Evolutionary conservation across 768 basidiomycete genomes (phyloP).

Genomic region (Lactarius sp.): DNA sequence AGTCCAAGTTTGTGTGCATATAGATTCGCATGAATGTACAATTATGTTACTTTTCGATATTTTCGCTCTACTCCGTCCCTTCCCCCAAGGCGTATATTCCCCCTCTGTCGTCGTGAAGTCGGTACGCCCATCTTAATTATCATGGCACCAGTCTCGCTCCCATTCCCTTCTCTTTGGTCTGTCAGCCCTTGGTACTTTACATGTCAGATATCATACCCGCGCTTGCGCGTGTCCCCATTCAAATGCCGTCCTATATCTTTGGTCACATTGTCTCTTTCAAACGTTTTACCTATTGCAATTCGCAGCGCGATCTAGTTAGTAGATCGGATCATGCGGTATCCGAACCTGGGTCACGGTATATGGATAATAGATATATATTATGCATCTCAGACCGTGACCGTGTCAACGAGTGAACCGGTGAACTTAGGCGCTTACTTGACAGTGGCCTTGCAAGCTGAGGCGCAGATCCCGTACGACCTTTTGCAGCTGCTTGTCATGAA

Average conservation of each 20-base stretch:
- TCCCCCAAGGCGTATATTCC: background rate
- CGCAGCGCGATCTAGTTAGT: slow-evolving; percentile 10
- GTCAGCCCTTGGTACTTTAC: slow-evolving; percentile 16
- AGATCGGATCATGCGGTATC: slow-evolving; percentile 4
- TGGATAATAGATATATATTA: background rate
- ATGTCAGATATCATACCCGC: slow-evolving; percentile 23
- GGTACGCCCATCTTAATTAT: background rate
- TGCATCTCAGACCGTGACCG: background rate
- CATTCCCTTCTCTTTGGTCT: background rate
- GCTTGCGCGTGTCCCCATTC: slow-evolving; percentile 15
- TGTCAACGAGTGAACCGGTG: background rate
- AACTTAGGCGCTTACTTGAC: background rate
- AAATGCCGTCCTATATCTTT: slow-evolving; percentile 5
- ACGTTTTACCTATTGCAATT: slow-evolving; percentile 19
- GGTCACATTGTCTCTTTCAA: slow-evolving; percentile 8
- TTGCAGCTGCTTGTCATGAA: slow-evolving; percentile 3
- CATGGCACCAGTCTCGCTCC: background rate
- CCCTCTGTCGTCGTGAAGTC: slow-evolving; percentile 9
- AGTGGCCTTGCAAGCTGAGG: too few species aligned
- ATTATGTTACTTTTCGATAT: background rate
- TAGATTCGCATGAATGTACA: slow-evolving; percentile 36
- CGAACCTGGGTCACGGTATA: background rate
- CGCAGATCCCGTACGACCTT: background rate
- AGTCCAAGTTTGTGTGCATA: slow-evolving; percentile 90
- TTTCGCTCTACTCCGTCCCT: slow-evolving; percentile 1